phyloP scores from a whole-genome alignment of 169 alveolate species.

The Plasmodium yoelii region DNA sequence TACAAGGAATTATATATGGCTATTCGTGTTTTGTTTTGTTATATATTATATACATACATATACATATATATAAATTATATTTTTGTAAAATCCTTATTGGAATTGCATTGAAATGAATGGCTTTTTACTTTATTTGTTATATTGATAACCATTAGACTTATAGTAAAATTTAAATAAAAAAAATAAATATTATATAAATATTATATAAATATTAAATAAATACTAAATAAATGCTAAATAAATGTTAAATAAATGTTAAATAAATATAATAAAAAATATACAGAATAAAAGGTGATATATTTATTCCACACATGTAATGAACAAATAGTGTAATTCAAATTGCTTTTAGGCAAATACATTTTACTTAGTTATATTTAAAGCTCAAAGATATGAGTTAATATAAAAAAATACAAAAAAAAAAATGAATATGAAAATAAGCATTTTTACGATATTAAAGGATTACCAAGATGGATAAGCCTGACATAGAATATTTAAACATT shows the following conservation, averaged over 20 bases:
- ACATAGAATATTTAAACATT: conserved; percentile 57
- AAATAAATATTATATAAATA: neutral
- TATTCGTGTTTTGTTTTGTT: too few species aligned
- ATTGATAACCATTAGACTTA: too few species aligned
- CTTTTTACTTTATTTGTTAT: too few species aligned
- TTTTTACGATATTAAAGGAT: neutral
- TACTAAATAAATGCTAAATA: neutral
- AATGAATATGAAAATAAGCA: neutral
- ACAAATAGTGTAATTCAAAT: too few species aligned
- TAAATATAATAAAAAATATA: neutral
- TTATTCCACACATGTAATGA: neutral
- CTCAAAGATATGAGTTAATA: neutral
- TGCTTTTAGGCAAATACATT: neutral
- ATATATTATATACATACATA: too few species aligned
- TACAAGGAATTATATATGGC: too few species aligned
- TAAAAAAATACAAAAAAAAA: neutral
- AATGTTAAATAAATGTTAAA: neutral
- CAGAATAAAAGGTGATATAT: conserved; percentile 3
- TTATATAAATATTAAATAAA: too few species aligned
- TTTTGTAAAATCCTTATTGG: too few species aligned
- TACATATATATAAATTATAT: too few species aligned
- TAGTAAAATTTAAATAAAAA: too few species aligned
- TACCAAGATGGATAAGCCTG: conserved; percentile 53
- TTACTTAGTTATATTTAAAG: neutral
- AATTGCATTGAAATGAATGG: too few species aligned